Evolutionary conservation across 2,329 filamentous ascomycete species (phyloP), one percentile per base, ranked within the genome.

Genomic region (Xenosphaeropsis pyriputrescens): DNA sequence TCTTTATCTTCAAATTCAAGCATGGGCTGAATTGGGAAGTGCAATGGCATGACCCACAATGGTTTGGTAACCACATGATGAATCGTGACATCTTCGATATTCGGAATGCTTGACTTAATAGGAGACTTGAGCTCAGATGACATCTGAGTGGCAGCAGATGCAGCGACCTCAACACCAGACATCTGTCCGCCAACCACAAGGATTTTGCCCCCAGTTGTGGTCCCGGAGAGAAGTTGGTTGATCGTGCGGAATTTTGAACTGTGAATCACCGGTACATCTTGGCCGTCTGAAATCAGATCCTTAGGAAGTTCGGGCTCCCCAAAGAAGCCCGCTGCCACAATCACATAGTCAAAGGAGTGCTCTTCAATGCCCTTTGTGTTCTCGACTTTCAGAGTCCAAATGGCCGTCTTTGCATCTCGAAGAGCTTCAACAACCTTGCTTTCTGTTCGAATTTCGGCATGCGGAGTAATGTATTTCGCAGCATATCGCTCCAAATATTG

Each of bases 171-270:
- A 5, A 82, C 72, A 1, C 83, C 84, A 2, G 83, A 89, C 69
- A 91, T 86, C 48, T 86, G 82, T 0, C 83, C 84, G 1, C 85
- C 85, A 1, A 86, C 72, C 0, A 93, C 64, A 1, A 85, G 63
- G 13, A 91, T 74, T 49, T 77, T 83, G 14, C 72, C 70, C 1
- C 64, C 63, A 5, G 38, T 32, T 1, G 0, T 50, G 48, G 4
- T 40, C 36, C 9, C 44, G 39, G 2, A 59, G 52, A 0, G 56
- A 47, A 15, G 46, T 31, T 38, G 39, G 9, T 57, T 51, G 2
- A 81, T 55, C 38, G 69, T 63, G 3, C 78, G 65, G 37, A 85
- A 77, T 18, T 68, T 58, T 35, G 79, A 80, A 56, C 79, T 86
- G 54, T 88, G 82, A 1, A 83, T 56, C 2, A 77, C 58, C 0